Evolutionary conservation across 176 grass and related monocot genomes (phyloP).

Genomic region (Chrysopogon serrulatus): DNA sequence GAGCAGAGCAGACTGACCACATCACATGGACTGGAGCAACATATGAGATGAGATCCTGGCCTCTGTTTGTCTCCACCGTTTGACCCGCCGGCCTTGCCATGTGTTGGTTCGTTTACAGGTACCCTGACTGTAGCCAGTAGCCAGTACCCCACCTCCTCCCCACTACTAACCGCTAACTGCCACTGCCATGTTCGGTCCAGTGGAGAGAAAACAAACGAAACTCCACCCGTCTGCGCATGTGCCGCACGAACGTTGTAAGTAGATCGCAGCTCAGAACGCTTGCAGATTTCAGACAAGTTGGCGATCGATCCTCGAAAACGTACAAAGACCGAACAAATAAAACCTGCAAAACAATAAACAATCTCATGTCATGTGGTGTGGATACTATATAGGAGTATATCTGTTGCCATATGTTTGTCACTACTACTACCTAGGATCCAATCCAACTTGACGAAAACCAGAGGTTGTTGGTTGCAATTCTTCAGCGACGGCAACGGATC

Average conservation of each 20-base stretch:
- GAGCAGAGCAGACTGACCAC: neutral
- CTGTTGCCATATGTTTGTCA: neutral
- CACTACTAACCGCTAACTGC: constrained; percentile 32
- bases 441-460: neutral
- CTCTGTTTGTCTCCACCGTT: neutral
- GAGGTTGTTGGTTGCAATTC: neutral
- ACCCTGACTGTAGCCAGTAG: neutral
- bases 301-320: too few relatives aligned
- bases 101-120: constrained; percentile 30
- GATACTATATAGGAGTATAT: too few relatives aligned
- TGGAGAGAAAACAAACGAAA: neutral
- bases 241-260: neutral
- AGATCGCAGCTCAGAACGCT: neutral
- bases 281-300: neutral
- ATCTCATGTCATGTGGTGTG: neutral
- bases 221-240: neutral
- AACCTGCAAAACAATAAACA: too few relatives aligned
- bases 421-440: neutral
- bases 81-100: constrained; percentile 8
- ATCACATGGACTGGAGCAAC: constrained; percentile 26
- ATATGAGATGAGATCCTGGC: too few relatives aligned
- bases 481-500: neutral
- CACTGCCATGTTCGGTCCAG: constrained; percentile 12
- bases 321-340: rapidly evolving
- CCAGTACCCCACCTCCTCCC: too few relatives aligned